Base-by-base conservation (phyloP, 2,329 filamentous ascomycete species). In the Exophiala oligosperma region DNA sequence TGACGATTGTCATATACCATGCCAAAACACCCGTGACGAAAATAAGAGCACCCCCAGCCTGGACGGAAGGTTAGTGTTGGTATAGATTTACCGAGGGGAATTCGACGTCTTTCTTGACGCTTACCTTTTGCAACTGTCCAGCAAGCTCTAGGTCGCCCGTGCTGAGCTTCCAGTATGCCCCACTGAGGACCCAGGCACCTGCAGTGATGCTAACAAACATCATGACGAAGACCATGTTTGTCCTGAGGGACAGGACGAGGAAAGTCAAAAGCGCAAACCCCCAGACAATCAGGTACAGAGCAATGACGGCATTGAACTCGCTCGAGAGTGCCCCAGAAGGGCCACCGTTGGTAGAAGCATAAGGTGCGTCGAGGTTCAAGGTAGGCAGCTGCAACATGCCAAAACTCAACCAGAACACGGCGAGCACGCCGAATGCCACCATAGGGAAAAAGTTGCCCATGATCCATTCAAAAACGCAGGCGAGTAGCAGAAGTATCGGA, bases 111-210 rank as follows among this genome's bases (percentile, higher is more conserved):
- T 44, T 17, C 11, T 7, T 24, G 9, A 24, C 4, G 24, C 57
- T 52, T 21, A 60, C 57, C 57, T 56, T 60, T 44, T 60, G 53
- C 49, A 57, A 43, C 5, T 49, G 17, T 28, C 46, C 41, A 35
- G 57, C 54, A 23, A 23, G 17, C 21, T 8, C 49, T 23, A 53
- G 57, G 32, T 60, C 54, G 23, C 57, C 47, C 14, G 46, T 52
- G 11, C 46, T 51, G 37, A 57, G 24, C 40, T 60, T 60, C 57
- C 57, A 60, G 32, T 60, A 60, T 28, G 57, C 57, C n/a, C 53
- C 54, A 35, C 46, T 52, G 17, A 60, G 53, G 7, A 57, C 38
- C 48, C 48, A 60, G 21, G 38, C 48, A 26, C 46, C 53, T 2
- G 47, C n/a, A 12, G 57, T 57, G 40, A 57, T 54, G 26, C 43